Percentiles rank a stretch among this genome's conserved stretches.
phyloP scores from a whole-genome alignment of 2,329 filamentous ascomycete genomes.

The Colletotrichum eleusines region DNA sequence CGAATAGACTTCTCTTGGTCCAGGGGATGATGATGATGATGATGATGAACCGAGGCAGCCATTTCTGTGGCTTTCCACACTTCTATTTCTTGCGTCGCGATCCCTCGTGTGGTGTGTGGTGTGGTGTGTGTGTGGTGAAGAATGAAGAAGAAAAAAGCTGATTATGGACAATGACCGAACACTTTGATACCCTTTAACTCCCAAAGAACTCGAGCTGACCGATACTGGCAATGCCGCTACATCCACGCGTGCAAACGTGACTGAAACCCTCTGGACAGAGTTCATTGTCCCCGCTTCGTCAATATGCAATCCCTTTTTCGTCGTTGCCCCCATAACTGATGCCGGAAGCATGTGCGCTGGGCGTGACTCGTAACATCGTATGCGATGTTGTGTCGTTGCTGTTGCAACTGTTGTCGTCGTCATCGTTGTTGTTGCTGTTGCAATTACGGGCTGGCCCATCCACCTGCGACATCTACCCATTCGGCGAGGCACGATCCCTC shows the following conservation, averaged over 20 bases:
- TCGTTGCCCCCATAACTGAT: constrained; percentile 25
- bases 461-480: constrained; percentile 97
- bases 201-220: constrained; percentile 35
- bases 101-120: constrained; percentile 24
- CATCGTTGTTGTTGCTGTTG: not conserved
- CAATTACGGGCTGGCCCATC: constrained; percentile 75
- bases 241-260: constrained; percentile 31
- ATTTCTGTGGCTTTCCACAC: constrained; percentile 40
- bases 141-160: constrained; percentile 29
- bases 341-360: constrained; percentile 28
- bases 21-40: not conserved
- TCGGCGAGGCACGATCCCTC: constrained; percentile 94
- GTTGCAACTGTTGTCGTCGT: not conserved
- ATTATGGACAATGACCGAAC: constrained; percentile 40
- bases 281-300: constrained; percentile 33
- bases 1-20: constrained; percentile 16
- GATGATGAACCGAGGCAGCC: constrained; percentile 19
- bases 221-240: constrained; percentile 37
- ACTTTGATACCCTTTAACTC: constrained; percentile 37
- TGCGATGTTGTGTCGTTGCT: constrained; percentile 16
- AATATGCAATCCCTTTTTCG: constrained; percentile 39
- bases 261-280: constrained; percentile 28
- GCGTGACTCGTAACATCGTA: constrained; percentile 37
- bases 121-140: constrained; percentile 26
- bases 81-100: constrained; percentile 41